Evolutionary conservation across 2,329 filamentous ascomycete genomes (phyloP).

Genomic region (Trichocomaceae sp.): DNA sequence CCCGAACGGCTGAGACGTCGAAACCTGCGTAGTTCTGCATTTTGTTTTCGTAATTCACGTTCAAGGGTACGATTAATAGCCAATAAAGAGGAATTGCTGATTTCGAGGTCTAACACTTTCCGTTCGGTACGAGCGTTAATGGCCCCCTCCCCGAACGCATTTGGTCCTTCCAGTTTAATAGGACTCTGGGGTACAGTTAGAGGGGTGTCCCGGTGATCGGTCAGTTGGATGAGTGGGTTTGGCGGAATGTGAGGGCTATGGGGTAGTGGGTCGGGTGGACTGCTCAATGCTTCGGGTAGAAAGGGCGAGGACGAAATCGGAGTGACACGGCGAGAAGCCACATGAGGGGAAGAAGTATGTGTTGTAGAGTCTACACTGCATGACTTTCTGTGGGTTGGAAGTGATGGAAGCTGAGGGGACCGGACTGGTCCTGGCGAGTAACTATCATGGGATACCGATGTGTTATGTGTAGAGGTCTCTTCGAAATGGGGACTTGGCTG

Average conservation of each 20-base stretch:
- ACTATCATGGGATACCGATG: constrained; percentile 15
- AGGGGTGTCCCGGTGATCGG: constrained; percentile 32
- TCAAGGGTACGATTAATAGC: constrained; percentile 94
- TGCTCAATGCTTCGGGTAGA: constrained; percentile 16
- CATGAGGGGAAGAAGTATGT: constrained; percentile 13
- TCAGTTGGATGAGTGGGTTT: constrained; percentile 26
- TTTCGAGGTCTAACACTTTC: constrained; percentile 93
- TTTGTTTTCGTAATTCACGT: constrained; percentile 84
- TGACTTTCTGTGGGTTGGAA: constrained; percentile 22
- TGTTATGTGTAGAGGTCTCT: constrained; percentile 15
- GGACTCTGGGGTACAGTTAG: constrained; percentile 55
- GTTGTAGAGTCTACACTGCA: constrained; percentile 28
- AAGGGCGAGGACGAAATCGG: constrained; percentile 25
- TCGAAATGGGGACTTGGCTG: constrained; percentile 20
- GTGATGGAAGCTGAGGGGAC: constrained; percentile 10
- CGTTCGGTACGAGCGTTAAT: constrained; percentile 84
- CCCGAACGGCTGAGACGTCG: constrained; percentile 79
- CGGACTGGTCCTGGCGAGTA: neutral
- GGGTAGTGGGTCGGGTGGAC: constrained; percentile 23
- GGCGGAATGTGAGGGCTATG: constrained; percentile 28
- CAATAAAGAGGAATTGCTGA: constrained; percentile 88
- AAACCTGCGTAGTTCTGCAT: constrained; percentile 76
- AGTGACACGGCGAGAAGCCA: constrained; percentile 25
- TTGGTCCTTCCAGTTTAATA: constrained; percentile 36
- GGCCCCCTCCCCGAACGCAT: constrained; percentile 64